These are phyloP conservation scores for Candida fluviatilis DNA, from an alignment of 805 yeast species.

Conservation along the genomic window DNA sequence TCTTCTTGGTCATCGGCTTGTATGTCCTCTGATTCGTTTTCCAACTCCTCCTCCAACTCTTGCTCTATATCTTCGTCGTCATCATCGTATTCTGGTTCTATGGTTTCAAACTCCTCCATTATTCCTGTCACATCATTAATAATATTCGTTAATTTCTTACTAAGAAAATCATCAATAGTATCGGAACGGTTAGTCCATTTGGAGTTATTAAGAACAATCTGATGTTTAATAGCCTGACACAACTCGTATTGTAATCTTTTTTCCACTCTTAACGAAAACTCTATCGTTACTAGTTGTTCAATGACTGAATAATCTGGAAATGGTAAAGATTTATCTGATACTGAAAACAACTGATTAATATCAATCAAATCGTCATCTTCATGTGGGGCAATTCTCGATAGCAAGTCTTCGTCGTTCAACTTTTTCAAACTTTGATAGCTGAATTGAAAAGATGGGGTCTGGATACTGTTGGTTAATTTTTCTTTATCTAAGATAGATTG, in stretches of 20 bases:
- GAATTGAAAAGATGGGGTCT: conserved; percentile 24
- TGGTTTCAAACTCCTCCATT: conserved; percentile 23
- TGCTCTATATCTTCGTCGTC: conserved; percentile 20
- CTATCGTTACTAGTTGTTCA: conserved; percentile 28
- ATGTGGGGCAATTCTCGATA: conserved; percentile 12
- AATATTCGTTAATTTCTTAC: conserved; percentile 20
- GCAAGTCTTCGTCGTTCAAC: conserved; percentile 18
- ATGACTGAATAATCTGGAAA: conserved; percentile 25
- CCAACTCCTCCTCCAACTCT: conserved; percentile 11
- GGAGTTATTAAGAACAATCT: conserved; percentile 24
- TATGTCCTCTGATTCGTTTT: conserved; percentile 14
- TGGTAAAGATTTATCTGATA: conserved; percentile 18
- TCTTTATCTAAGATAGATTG: conserved; percentile 20
- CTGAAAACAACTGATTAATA: conserved; percentile 23
- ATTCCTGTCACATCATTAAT: conserved; percentile 26
- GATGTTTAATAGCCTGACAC: conserved; percentile 26
- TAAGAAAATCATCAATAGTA: conserved; percentile 25
- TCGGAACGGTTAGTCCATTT: conserved; percentile 34
- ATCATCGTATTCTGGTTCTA: conserved; percentile 18
- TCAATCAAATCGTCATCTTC: conserved; percentile 10
- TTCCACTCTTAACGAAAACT: conserved; percentile 27
- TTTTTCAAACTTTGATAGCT: conserved; percentile 25
- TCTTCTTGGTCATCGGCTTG: too few relatives aligned
- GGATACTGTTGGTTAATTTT: conserved; percentile 15
- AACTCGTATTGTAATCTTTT: conserved; percentile 33